Conservation (phyloP, 345 rosid species). For the Tarenaya hassleriana region DNA sequence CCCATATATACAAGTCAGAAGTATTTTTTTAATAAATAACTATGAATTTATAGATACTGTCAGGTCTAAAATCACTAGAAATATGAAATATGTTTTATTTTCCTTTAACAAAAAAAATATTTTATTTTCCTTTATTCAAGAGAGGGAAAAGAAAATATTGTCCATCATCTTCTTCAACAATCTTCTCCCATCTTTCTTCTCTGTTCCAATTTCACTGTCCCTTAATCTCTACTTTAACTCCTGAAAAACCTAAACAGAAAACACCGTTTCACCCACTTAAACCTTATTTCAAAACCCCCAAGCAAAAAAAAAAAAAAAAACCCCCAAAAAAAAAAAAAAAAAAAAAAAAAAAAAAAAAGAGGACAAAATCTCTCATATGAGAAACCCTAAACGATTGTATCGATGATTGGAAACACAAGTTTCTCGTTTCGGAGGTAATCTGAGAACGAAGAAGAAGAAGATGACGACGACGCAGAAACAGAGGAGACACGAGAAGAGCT, state of each 20-base stretch:
- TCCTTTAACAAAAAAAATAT: too few relatives aligned
- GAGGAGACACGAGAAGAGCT: conserved; percentile 36
- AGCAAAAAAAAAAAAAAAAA: conserved; percentile 28
- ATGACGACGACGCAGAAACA: conserved; percentile 46
- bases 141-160: conserved; percentile 30
- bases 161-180: conserved; percentile 37
- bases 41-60: too few relatives aligned
- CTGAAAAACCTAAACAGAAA: conserved; percentile 40
- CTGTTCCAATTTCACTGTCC: conserved; percentile 32
- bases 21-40: too few relatives aligned
- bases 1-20: too few relatives aligned
- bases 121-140: too few relatives aligned
- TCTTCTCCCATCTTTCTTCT: conserved; percentile 17
- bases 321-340: conserved; percentile 29
- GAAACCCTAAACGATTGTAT: neutral
- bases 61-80: too few relatives aligned
- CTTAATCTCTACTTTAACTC: conserved; percentile 49
- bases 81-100: too few relatives aligned
- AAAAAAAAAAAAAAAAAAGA: conserved; percentile 33
- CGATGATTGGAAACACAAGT: conserved; percentile 4
- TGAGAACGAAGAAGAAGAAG: conserved; percentile 2
- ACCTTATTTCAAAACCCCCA: conserved; percentile 28
- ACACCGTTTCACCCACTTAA: conserved; percentile 32
- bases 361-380: too few relatives aligned
- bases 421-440: conserved; percentile 5